phyloP scores from a whole-genome alignment of 139 green algal genomes.

The Tetradesmus obliquus region DNA sequence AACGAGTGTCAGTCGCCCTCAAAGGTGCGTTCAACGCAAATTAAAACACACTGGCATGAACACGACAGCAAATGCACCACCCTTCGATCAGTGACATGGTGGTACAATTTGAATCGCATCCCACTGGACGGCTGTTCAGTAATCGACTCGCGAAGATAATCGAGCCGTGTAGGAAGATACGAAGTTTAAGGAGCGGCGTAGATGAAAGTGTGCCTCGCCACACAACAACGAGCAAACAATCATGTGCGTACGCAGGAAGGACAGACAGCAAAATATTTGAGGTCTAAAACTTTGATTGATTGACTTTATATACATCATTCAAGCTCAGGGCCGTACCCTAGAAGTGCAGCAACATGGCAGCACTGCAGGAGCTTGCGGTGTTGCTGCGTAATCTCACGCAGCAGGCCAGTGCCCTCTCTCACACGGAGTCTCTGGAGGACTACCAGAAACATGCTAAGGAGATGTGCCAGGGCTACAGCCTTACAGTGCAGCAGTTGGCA shows the following conservation, averaged over 20 bases:
- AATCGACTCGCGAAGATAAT: too few species aligned
- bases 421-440: slow-evolving; percentile 28
- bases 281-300: neutral
- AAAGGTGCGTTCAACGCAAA: too few species aligned
- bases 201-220: neutral
- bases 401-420: neutral
- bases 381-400: slow-evolving; percentile 25
- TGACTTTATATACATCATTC: neutral
- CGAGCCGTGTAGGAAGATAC: too few species aligned
- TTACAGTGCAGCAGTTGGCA: slow-evolving; percentile 38
- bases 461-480: neutral
- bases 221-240: neutral
- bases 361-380: slow-evolving; percentile 10
- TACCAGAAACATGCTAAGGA: slow-evolving; percentile 27
- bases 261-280: neutral
- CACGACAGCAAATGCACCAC: neutral
- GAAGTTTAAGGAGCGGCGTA: neutral
- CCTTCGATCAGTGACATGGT: neutral
- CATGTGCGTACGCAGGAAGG: neutral
- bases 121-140: neutral
- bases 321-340: neutral
- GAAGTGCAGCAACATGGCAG: slow-evolving; percentile 17
- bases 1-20: too few species aligned
- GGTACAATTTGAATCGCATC: neutral
- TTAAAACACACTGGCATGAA: too few species aligned